Evolutionary conservation across 2,329 filamentous ascomycete species (phyloP), one percentile per base, ranked within the genome.

Genomic region (Fusarium sp.): DNA sequence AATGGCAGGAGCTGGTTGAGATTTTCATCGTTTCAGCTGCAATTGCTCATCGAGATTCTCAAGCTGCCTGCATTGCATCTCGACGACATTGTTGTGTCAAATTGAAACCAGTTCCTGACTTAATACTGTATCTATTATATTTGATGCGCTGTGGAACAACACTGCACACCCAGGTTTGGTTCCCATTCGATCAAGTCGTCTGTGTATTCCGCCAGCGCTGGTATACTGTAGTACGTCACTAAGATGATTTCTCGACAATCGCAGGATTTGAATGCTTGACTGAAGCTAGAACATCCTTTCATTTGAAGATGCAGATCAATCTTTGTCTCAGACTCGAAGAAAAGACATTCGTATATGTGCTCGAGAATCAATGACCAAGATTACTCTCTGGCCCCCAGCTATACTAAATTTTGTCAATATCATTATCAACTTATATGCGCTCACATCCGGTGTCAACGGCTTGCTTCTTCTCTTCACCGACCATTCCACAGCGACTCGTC

Each of bases 31-130:
- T 26, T 45, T 28, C 31, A 61, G 21, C 39, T 41, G 31, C 23
- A 39, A 34, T 44, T 57, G 39, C 48, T 45, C 66, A 70, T 62
- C 56, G 48, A 69, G 61, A 58, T 69, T 58, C 61, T 51, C 23
- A 51, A 16, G 31, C 18, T 19, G 18, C 45, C 23, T 39, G 8
- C 26, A 28, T 28, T 12, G 26, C 41, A 43, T 19, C 19, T 43
- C 19, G 41, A 16, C 14, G 41, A 43, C 21, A n/a, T 37, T 23
- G 12, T 39, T 26, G 21, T 50, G 21, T 51, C 49, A 51, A 41
- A 41, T 51, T 25, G 49, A 51, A 51, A 51, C 49, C 34, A 21
- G 39, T 26, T 51, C 31, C 34, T 19, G 37, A 42, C 49, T 51
- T 41, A 9, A 42, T 14, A 19, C 21, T 51, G 31, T 21, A 16